A percentile compares a stretch with the other conserved stretches of the same genome.
These are phyloP conservation scores for Panellus pusillus DNA, from an alignment of 768 basidiomycete genomes.

Conservation along the genomic window DNA sequence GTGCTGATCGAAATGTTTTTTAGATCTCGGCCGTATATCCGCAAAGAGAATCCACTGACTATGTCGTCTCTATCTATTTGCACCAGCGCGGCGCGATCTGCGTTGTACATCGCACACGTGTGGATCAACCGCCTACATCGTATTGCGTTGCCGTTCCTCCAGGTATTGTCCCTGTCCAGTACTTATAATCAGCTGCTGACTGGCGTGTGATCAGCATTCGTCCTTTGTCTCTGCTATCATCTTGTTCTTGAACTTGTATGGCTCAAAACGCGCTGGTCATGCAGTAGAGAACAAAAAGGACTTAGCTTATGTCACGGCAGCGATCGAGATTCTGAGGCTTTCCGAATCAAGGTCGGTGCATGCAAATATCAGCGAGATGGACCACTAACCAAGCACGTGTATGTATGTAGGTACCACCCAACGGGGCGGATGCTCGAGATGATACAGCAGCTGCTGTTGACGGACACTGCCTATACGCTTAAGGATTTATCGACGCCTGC, in stretches of 20 bases:
- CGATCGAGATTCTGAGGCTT: constrained; percentile 10
- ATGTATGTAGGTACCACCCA: not conserved
- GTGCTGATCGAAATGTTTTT: not conserved
- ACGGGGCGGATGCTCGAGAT: constrained; percentile 2
- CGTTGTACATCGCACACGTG: too few relatives aligned
- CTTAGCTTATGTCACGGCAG: not conserved
- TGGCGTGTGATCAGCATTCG: not conserved
- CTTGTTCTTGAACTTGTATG: constrained; percentile 12
- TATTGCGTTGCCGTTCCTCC: too few relatives aligned
- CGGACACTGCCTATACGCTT: too few relatives aligned
- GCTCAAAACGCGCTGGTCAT: constrained; percentile 7
- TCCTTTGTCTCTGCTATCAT: constrained; percentile 13
- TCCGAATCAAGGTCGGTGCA: constrained; percentile 7
- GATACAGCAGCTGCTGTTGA: not conserved
- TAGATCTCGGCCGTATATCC: constrained; percentile 25
- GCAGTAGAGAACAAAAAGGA: constrained; percentile 10
- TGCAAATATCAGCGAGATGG: not conserved
- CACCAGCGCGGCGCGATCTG: not conserved
- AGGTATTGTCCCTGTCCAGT: too few relatives aligned
- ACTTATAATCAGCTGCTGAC: too few relatives aligned
- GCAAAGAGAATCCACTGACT: not conserved
- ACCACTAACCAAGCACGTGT: too few relatives aligned
- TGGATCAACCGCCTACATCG: too few relatives aligned
- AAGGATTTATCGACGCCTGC: too few relatives aligned
- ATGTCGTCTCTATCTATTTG: constrained; percentile 18